These are phyloP conservation scores for Monosporascus sp. DNA, from an alignment of 2,329 filamentous ascomycete genomes.

Conservation along the genomic window DNA sequence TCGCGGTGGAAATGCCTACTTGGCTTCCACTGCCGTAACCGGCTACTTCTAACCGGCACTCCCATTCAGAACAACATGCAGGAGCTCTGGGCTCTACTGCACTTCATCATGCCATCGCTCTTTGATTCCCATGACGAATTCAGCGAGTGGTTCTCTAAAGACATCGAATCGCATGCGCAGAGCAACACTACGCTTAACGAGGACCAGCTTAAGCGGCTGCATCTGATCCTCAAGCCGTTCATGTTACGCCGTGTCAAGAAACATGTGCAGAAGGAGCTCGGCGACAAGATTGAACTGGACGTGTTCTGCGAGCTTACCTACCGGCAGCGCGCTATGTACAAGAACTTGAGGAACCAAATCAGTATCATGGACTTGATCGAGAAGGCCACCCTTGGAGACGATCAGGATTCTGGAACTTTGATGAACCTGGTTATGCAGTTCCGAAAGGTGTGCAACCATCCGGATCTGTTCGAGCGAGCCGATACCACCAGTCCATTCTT, in stretches of 20 bases:
- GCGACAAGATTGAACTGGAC: constrained; percentile 96
- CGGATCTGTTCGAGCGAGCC: constrained; percentile 91
- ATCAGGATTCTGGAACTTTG: constrained; percentile 88
- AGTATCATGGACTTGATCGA: constrained; percentile 98
- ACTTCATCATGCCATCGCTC: constrained; percentile 99
- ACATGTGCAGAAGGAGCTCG: constrained; percentile 97
- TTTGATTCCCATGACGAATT: constrained; percentile 94
- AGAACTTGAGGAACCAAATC: constrained; percentile 90
- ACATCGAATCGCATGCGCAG: constrained; percentile 96
- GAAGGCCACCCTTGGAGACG: constrained; percentile 90
- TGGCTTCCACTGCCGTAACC: constrained; percentile 91
- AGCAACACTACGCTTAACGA: constrained; percentile 99
- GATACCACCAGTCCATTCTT: constrained; percentile 85
- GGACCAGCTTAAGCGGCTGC: constrained; percentile 90
- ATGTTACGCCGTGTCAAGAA: constrained; percentile 99
- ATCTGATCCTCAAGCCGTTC: constrained; percentile 99
- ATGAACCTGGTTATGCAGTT: constrained; percentile 99
- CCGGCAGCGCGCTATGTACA: constrained; percentile 89
- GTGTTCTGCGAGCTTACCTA: constrained; percentile 97
- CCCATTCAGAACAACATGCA: constrained; percentile 99
- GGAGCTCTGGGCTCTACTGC: constrained; percentile 91
- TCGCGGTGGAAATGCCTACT: constrained; percentile 95
- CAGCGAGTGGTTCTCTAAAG: constrained; percentile 90
- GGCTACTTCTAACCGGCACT: constrained; percentile 88
- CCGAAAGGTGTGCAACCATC: constrained; percentile 98